Evolutionary conservation across 2,329 filamentous ascomycete species (phyloP).

Genomic region (Coniella lustricola): DNA sequence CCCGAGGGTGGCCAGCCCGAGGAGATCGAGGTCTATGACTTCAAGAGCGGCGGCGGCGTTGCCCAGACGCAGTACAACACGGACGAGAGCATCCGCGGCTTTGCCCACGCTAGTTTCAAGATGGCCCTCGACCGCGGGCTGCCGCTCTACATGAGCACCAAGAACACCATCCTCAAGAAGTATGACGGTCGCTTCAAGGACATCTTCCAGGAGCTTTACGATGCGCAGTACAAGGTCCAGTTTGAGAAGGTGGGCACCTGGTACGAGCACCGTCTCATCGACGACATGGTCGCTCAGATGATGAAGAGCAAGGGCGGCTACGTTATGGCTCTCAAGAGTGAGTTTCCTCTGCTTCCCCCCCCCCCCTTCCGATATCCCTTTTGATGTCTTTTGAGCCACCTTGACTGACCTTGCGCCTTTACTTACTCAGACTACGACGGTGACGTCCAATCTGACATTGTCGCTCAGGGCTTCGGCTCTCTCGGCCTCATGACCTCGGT

Average conservation of each 20-base stretch:
- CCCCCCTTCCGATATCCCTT: not conserved
- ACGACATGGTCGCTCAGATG: conserved; percentile 99
- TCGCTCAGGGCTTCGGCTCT: conserved; percentile 96
- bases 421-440: conserved; percentile 81
- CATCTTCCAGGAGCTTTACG: conserved; percentile 96
- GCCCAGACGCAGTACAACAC: conserved; percentile 98
- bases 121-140: conserved; percentile 78
- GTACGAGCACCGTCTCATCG: conserved; percentile 99
- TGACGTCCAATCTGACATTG: conserved; percentile 97
- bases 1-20: conserved; percentile 73
- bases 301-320: conserved; percentile 97
- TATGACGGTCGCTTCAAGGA: conserved; percentile 99
- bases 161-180: conserved; percentile 99
- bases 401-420: not conserved
- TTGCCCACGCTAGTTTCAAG: conserved; percentile 96
- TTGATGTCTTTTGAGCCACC: too few relatives aligned
- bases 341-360: conserved; percentile 27
- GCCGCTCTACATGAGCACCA: conserved; percentile 99
- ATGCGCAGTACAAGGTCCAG: conserved; percentile 74
- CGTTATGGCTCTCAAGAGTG: conserved; percentile 97
- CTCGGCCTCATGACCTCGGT: conserved; percentile 98
- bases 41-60: conserved; percentile 78
- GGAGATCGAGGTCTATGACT: conserved; percentile 85
- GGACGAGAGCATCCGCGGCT: conserved; percentile 86
- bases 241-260: conserved; percentile 92